A percentile compares a stretch with the other conserved stretches of the same genome.
Evolutionary conservation across 2,329 filamentous ascomycete species (phyloP).

Genomic region (Penicillium sp.): DNA sequence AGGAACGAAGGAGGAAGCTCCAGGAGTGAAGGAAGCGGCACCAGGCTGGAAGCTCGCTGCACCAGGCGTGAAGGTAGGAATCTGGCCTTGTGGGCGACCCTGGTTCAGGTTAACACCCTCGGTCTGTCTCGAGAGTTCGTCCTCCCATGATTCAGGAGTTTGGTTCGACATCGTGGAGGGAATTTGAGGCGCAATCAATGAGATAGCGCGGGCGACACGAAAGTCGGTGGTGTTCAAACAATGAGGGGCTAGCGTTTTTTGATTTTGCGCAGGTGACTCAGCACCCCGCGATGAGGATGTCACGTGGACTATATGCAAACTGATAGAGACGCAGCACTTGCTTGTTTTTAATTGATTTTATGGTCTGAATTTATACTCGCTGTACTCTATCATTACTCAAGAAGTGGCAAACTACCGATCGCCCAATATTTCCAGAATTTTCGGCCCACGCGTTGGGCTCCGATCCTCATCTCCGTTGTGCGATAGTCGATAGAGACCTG

Average conservation of each 20-base stretch:
- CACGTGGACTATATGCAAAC: conserved; percentile 14
- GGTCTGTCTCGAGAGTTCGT: conserved; percentile 76
- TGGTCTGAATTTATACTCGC: neutral
- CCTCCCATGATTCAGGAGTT: conserved; percentile 86
- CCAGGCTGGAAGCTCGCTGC: conserved; percentile 64
- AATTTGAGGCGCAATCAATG: conserved; percentile 19
- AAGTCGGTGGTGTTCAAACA: conserved; percentile 19
- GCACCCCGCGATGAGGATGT: conserved; percentile 19
- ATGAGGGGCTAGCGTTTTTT: conserved; percentile 28
- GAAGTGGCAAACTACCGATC: neutral
- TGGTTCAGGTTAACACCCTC: conserved; percentile 72
- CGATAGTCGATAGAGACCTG: too few relatives aligned
- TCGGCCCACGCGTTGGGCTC: neutral
- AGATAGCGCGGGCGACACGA: conserved; percentile 24
- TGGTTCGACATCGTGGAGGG: conserved; percentile 68
- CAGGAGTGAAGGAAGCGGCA: conserved; percentile 70
- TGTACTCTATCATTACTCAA: neutral
- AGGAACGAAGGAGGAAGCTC: conserved; percentile 68
- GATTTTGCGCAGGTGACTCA: conserved; percentile 26
- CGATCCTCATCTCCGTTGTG: neutral
- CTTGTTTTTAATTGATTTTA: neutral
- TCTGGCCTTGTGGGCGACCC: conserved; percentile 48
- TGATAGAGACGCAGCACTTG: neutral
- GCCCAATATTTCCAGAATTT: neutral
- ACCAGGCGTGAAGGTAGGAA: conserved; percentile 62